These are phyloP conservation scores for Pulicaria dysenterica DNA, from an alignment of 129 eudicot species.

Conservation along the genomic window DNA sequence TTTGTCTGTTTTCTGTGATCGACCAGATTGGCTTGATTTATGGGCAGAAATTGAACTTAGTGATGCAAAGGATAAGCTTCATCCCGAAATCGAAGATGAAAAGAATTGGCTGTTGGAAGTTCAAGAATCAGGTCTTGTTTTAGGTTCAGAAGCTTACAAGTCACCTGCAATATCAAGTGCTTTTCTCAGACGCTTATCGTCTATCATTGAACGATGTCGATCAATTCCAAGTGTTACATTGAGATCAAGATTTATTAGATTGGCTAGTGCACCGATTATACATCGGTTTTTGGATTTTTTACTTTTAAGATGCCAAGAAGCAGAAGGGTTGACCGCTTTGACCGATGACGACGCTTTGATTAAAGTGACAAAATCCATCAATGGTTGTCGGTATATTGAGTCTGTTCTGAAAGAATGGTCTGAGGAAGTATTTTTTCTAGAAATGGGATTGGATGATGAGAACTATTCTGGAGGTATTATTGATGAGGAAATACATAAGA, in stretches of 20 bases:
- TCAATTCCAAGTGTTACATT: slow-evolving; percentile 60
- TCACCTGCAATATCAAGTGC: slow-evolving; percentile 67
- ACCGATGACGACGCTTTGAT: slow-evolving; percentile 70
- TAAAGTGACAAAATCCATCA: slow-evolving; percentile 71
- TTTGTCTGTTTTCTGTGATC: slow-evolving; percentile 80
- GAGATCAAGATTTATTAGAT: slow-evolving; percentile 62
- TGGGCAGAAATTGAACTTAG: slow-evolving; percentile 87
- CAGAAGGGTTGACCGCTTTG: slow-evolving; percentile 91
- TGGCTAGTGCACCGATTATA: slow-evolving; percentile 63
- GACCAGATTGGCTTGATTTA: slow-evolving; percentile 94
- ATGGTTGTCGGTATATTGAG: slow-evolving; percentile 59
- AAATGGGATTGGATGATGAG: slow-evolving; percentile 58
- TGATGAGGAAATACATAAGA: slow-evolving; percentile 61
- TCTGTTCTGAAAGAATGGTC: slow-evolving; percentile 71
- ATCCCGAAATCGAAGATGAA: slow-evolving; percentile 70
- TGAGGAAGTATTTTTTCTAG: slow-evolving; percentile 86
- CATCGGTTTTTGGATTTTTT: slow-evolving; percentile 53
- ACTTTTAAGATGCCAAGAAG: slow-evolving; percentile 83
- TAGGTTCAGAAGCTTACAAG: slow-evolving; percentile 59
- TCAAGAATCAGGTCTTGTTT: slow-evolving; percentile 45
- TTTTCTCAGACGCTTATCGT: slow-evolving; percentile 51
- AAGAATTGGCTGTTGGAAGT: slow-evolving; percentile 59
- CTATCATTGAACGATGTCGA: slow-evolving; percentile 71
- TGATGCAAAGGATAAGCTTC: slow-evolving; percentile 55
- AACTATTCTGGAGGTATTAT: slow-evolving; percentile 40